Base-by-base conservation (phyloP, 78 protist species). In the Planoprotostelium fungivorum region DNA sequence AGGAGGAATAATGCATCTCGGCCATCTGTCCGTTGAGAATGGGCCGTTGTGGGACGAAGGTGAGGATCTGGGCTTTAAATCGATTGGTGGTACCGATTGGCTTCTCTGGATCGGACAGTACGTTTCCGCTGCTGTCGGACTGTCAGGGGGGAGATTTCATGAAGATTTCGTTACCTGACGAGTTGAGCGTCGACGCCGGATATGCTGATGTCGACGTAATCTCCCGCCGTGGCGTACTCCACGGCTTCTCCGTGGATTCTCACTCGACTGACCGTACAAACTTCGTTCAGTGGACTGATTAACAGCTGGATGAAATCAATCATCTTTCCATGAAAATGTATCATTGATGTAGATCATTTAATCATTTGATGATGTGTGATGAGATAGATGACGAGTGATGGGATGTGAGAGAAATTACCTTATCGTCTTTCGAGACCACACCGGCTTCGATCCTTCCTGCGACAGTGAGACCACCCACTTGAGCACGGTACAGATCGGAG, bases 381-480 rank as follows among this genome's bases (percentile, higher is more conserved):
- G 16, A 25, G 16, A 25, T 36, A 25, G 35, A 36, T 85, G 5
- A 5, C 5, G 16, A 25, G 63, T 36, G 16, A 36, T 85, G 16
- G 16, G 16, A 36, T 23, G 36, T 23, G 16, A 85, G 16, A 85
- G 16, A 25, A 16, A 87, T 28, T 36, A 96, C 83, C 36, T 38
- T 63, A 36, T 94, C 96, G 37, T 94, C 96, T 1, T 63, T 86
- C 0, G 94, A 94, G 0, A 96, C 23, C 1, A 36, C 0, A 63
- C 98, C 98, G 28, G 97, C 87, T 37, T 95, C 97, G 31, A 97
- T 88, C 29, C 91, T 90, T 29, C 98, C 97, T 29, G 89, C 94
- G 9, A 95, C 96, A 0, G 91, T 1, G 28, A 93, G 92, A 0
- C 89, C 87, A 1, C 95, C 96, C 83, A 89, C 87, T 1, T 86